Evolutionary conservation across 345 rosid genomes (phyloP), one percentile per base, ranked within the genome.

Genomic region (Euphorbia tirucalli): DNA sequence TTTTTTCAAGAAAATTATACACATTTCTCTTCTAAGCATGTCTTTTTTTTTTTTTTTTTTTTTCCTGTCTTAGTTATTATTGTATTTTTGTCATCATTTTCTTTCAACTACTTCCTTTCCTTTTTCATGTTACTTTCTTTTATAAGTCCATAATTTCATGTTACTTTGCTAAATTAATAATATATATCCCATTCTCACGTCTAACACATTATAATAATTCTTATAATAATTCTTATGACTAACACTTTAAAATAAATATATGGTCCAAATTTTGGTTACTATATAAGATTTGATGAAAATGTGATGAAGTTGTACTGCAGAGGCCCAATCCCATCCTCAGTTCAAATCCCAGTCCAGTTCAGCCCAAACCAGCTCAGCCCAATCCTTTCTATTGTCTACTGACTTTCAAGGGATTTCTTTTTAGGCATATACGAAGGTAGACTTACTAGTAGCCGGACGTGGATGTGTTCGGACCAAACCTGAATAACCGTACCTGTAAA

Each of bases 11-110:
- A n/a, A n/a, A 22, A 24, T 58, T 35, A 10, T 50, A 5, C 32
- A 46, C 49, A 48, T 11, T 61, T 71, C 54, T 28, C 19, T 31
- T 3, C 15, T 3, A 62, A 55, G 74, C 65, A 69, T 63, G 74
- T 69, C 44, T 63, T 5, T 18, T 14, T 71, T 15, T 69, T 50
- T 0, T n/a, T n/a, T n/a, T n/a, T n/a, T n/a, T n/a, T n/a, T n/a
- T n/a, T n/a, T n/a, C n/a, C n/a, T n/a, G n/a, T 43, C 62, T 66
- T 52, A 69, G 2, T 48, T 69, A 35, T 37, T 39, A 8, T 35
- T 57, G 9, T 16, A n/a, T 35, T 2, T 63, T 22, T 35, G 0
- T 7, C 61, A 24, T 27, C 27, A 25, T 13, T 11, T 24, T 25
- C 15, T 58, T 24, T 25, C 27, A 2, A 25, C 9, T 24, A 57